Evolutionary conservation across 306 rosid species (phyloP), one percentile per base, ranked within the genome.

Genomic region (Glycine soja): DNA sequence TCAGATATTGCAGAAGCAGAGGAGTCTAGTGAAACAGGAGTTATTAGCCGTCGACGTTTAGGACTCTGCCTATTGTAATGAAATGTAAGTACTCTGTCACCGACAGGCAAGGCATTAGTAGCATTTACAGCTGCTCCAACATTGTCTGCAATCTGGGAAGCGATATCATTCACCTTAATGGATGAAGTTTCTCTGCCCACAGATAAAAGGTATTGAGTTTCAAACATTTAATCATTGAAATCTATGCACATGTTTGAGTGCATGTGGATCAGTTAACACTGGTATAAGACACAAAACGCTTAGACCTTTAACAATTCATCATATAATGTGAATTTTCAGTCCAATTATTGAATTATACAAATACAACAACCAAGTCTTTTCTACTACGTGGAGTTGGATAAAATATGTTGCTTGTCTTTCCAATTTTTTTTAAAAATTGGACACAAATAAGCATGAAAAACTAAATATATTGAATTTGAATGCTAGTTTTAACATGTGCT

Each of bases 71-170:
- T 81, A 86, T 91, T 89, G 88, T 91, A 95, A 90, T 91, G 95
- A 89, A 93, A 89, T 80, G 94, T 48, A 80, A 93, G 84, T 12
- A 75, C 76, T 87, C 97, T 90, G 81, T 78, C 84, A 67, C 88
- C 90, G 59, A 85, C 86, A 51, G 90, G 91, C 51, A 93, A 87
- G 70, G 90, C 76, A 87, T 95, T 93, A 59, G 91, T 89, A 68
- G 95, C 97, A 87, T 87, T 92, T 79, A 93, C 95, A 72, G 99
- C 99, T n/a, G 93, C 94, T 85, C 90, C 90, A 77, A 95, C 97
- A 76, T 90, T 90, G 51, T 88, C 90, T 63, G 97, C 90, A 80
- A 95, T 93, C 90, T 92, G 93, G 78, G 97, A 90, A 69, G 99
- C 92, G 54, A 91, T 90, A 87, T 95, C 95, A 76, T 93, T 90